phyloP scores from a whole-genome alignment of 208 protist species.

The Crithidia bombi region DNA sequence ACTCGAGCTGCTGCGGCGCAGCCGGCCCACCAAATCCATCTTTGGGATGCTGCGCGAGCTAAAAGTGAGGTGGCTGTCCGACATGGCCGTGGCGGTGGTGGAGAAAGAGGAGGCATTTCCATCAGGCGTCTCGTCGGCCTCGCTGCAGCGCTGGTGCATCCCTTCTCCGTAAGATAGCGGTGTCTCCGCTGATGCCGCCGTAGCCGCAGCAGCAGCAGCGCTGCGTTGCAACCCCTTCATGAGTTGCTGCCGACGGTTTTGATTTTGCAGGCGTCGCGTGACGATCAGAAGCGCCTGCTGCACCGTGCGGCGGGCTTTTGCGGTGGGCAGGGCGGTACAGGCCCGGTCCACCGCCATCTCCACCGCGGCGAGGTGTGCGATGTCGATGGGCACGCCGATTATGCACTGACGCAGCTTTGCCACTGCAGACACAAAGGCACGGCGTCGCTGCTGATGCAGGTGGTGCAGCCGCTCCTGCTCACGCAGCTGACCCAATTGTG shows the following conservation, averaged over 20 bases:
- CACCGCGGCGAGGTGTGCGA: slow-evolving; percentile 25
- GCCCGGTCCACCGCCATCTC: slow-evolving; percentile 32
- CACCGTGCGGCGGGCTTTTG: slow-evolving; percentile 21
- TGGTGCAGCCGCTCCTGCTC: slow-evolving; percentile 9
- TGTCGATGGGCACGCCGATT: slow-evolving; percentile 26
- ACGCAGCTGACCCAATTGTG: not conserved
- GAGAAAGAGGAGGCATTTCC: not conserved
- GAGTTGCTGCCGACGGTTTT: slow-evolving; percentile 19
- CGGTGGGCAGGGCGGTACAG: slow-evolving; percentile 13
- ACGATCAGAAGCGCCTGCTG: slow-evolving; percentile 50
- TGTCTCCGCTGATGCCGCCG: not conserved
- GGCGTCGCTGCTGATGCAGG: slow-evolving; percentile 20
- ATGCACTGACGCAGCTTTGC: slow-evolving; percentile 34
- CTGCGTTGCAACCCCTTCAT: not conserved
- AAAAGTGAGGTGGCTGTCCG: not conserved
- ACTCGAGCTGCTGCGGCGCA: not conserved
- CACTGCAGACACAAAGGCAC: slow-evolving; percentile 36
- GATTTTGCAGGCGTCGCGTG: slow-evolving; percentile 37
- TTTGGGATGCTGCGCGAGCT: slow-evolving; percentile 7
- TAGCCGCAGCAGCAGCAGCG: not conserved
- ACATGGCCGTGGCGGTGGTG: not conserved
- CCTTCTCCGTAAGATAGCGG: not conserved
- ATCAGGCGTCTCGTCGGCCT: not conserved
- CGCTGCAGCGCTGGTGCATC: no score
- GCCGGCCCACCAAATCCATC: not conserved